phyloP scores from a whole-genome alignment of 2,329 filamentous ascomycete genomes.

The Xylariaceae sp. region DNA sequence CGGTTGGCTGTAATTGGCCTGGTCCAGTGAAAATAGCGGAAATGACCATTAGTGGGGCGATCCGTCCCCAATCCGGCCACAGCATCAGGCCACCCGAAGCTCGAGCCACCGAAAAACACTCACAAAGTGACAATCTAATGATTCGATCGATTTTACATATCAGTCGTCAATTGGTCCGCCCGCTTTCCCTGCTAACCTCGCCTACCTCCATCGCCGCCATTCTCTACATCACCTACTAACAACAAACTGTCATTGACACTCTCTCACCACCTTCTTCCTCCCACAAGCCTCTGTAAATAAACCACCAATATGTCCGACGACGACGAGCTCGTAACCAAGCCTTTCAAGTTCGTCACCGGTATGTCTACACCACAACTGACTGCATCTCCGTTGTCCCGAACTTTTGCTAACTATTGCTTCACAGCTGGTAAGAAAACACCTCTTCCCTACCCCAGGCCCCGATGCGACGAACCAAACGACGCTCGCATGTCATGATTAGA shows the following conservation, averaged over 20 bases:
- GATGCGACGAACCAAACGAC: neutral
- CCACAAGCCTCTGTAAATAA: slow-evolving; percentile 33
- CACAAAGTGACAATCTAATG: slow-evolving; percentile 2
- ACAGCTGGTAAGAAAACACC: slow-evolving; percentile 34
- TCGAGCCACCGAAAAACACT: slow-evolving; percentile 19
- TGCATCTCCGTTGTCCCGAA: slow-evolving; percentile 29
- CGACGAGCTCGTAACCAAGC: slow-evolving; percentile 88
- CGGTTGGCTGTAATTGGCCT: slow-evolving; percentile 2
- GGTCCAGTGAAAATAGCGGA: slow-evolving; percentile 20
- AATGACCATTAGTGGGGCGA: slow-evolving; percentile 24
- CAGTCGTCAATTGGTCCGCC: slow-evolving; percentile 12
- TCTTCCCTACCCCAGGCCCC: neutral
- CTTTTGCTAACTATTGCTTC: slow-evolving; percentile 21
- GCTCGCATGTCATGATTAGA: too few relatives aligned
- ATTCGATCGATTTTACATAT: slow-evolving; percentile 15
- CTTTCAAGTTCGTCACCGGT: slow-evolving; percentile 99
- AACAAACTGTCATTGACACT: slow-evolving; percentile 39
- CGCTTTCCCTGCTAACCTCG: slow-evolving; percentile 14
- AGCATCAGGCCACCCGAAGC: slow-evolving; percentile 24
- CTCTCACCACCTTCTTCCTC: slow-evolving; percentile 35
- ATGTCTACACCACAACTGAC: slow-evolving; percentile 46
- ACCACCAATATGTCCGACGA: slow-evolving; percentile 86
- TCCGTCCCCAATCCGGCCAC: slow-evolving; percentile 12
- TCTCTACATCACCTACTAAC: slow-evolving; percentile 39
- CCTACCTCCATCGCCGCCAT: slow-evolving; percentile 32